Percentiles rank a stretch among this genome's conserved stretches.
Conservation (phyloP, 1,139 yeast species). For the Sugiyamaella castrensis region DNA sequence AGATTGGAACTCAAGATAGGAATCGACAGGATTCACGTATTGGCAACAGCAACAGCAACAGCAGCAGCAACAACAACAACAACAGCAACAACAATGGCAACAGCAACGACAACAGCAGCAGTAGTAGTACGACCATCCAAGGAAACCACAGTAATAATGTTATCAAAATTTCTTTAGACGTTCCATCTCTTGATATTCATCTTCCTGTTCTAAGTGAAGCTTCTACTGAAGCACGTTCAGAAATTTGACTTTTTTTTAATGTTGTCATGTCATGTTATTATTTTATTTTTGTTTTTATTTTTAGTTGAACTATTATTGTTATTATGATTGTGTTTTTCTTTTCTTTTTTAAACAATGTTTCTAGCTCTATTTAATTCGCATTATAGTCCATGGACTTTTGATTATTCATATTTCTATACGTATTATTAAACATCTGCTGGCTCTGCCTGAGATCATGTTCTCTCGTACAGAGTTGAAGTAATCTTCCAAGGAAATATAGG, state of each 20-base stretch:
- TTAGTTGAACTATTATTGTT: background rate
- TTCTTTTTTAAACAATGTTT: background rate
- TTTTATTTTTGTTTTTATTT: background rate
- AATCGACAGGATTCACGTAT: background rate
- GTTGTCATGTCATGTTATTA: background rate
- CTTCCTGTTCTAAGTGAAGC: conserved; percentile 25
- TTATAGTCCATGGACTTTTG: background rate
- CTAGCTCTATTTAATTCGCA: background rate
- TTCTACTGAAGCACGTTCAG: conserved; percentile 19
- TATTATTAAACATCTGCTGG: no score
- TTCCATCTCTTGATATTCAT: conserved; percentile 15
- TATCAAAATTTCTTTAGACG: background rate
- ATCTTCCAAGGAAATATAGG: no score
- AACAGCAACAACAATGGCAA: background rate
- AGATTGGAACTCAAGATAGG: background rate
- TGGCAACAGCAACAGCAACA: background rate
- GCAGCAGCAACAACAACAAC: background rate
- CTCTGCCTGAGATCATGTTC: no score
- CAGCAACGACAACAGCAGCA: background rate
- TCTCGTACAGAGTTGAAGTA: no score
- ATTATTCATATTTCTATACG: background rate
- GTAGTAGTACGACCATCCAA: conserved; percentile 3
- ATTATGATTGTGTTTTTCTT: background rate
- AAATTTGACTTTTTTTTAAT: background rate
- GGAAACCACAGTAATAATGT: background rate